A percentile compares a stretch with the other conserved stretches of the same genome.
Evolutionary conservation across 257 asterid genomes (phyloP).

Genomic region (Jacaranda mimosifolia): DNA sequence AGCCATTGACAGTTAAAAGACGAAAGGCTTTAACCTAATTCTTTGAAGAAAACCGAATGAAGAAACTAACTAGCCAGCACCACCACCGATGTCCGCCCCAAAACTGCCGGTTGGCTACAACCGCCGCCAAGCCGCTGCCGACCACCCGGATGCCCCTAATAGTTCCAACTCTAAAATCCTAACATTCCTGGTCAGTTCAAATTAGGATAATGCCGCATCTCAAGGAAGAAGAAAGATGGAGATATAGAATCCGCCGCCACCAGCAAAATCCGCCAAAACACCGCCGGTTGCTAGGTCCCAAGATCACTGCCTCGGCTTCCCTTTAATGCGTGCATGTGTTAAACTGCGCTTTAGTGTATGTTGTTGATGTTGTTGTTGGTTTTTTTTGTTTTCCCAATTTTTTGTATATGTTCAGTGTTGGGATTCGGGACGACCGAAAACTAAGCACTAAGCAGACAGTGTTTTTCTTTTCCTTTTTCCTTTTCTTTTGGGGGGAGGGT

Average conservation of each 20-base stretch:
- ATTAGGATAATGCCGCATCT: not conserved
- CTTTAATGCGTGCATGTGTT: too few species aligned
- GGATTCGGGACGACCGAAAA: too few species aligned
- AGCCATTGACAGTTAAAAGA: not conserved
- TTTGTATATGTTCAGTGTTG: too few species aligned
- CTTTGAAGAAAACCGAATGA: not conserved
- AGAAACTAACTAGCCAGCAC: not conserved
- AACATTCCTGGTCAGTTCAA: not conserved
- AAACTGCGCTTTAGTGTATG: too few species aligned
- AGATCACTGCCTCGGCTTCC: not conserved
- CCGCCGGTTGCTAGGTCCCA: not conserved
- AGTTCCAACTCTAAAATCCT: not conserved
- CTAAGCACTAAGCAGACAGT: too few species aligned
- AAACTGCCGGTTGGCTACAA: not conserved
- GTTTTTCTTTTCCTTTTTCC: too few species aligned
- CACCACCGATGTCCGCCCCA: not conserved
- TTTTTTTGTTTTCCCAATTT: too few species aligned
- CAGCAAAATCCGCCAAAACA: not conserved
- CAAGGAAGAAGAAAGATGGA: not conserved
- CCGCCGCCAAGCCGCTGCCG: constrained; percentile 6
- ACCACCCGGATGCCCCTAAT: not conserved
- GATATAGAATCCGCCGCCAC: not conserved
- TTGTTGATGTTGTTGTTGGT: too few species aligned
- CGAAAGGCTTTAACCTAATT: not conserved
- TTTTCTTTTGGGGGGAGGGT: too few species aligned